Evolutionary conservation across 164 flowering plant species (phyloP), one percentile per base, ranked within the genome.

Genomic region (Protea cynaroides): DNA sequence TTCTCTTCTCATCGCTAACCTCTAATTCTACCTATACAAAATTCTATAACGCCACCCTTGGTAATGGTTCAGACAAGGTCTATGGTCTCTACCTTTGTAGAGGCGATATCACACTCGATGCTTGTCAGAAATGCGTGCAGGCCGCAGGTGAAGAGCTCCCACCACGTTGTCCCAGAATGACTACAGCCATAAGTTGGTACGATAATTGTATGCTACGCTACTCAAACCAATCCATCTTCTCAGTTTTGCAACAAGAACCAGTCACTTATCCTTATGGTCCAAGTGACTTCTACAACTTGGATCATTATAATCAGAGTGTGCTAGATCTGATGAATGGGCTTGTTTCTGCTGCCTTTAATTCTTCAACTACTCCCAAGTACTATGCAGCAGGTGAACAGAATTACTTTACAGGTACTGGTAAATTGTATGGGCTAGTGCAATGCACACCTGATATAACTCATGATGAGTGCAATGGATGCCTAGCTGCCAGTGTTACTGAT

Each of bases 51-150:
- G 19, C 55, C 29, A 49, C 65, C 17, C 59, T 18, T 4, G 74
- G 74, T 13, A 17, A 23, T 7, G 23, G 14, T 43, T 24, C 51
- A 36, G 68, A 69, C 19, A 18, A 1, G 4, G 67, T 25, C 44
- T 36, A 70, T 55, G 74, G 65, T 21, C 23, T 67, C 25, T 60
- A 24, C 21, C 68, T 66, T 43, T 74, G 77, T 53, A 46, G 71
- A 9, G 74, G 66, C 19, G 77, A 66, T 37, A 21, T 66, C 37
- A 21, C 22, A 7, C 19, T 19, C 14, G 52, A 46, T 0, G 12
- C 3, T 4, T 72, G 78, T 29, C 61, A 47, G 0, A 13, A 6
- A 5, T 75, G 75, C 56, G 59, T 72, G 10, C 4, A 18, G 1
- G 19, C 8, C 0, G 65, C 72, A 0, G 46, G 37, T 0, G 14